Base-by-base conservation (phyloP, 371 early-diverging fungal species). In the Mucor racemosus region DNA sequence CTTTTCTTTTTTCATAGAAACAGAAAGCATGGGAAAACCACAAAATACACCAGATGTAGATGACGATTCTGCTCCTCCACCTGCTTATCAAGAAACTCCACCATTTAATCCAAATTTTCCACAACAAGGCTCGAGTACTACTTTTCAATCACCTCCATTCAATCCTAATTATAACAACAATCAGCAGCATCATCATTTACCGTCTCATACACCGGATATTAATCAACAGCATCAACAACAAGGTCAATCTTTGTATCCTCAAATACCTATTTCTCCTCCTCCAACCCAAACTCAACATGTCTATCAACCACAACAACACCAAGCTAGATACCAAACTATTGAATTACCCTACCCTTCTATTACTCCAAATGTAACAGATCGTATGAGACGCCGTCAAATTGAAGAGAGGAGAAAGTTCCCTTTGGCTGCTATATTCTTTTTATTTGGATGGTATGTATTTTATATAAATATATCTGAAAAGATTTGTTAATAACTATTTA, bases 381-480 rank as follows among this genome's bases (percentile, higher is more conserved):
- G 17, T 34, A 7, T 50, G 62, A 38, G n/a, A 67, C 8, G 33
- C 35, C 36, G 46, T 44, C 31, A 14, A 14, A 15, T 54, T 14
- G 15, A 15, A 9, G 63, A 65, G 5, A 54, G 55, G 21, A 19
- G 69, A 48, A 48, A 44, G 15, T 73, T 73, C 56, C 73, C 73
- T n/a, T 15, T 73, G 4, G 73, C 62, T 5, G 73, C 64, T 0
- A 41, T 73, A 3, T 60, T 73, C 48, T 73, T 73, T 42, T 58
- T 73, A 17, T 73, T 73, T 60, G 73, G 73, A 17, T 73, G 69
- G 73, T 69, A 66, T 62, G 41, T 11, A 13, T 7, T n/a, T 34
- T 44, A 7, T 58, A 6, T 58, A 15, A 7, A 9, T 21, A 41
- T 26, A 4, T 11, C 4, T 40, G 41, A 17, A 3, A 38, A 26